These are phyloP conservation scores for Pythium dissotocum DNA, from an alignment of 352 stramenopile species.

Conservation along the genomic window DNA sequence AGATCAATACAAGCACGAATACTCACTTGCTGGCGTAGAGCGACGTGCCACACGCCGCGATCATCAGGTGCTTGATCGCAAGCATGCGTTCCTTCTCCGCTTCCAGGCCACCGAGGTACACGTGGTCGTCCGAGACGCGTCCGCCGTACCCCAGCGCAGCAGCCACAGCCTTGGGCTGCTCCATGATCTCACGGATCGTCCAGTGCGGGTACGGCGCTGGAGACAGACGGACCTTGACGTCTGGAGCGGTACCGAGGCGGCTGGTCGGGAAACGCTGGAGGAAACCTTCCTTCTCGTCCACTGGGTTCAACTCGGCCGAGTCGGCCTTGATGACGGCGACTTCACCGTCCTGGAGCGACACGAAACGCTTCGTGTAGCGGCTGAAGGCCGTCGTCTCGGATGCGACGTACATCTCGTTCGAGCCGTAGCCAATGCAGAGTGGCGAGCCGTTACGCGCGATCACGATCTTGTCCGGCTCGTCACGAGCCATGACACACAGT, in stretches of 20 bases:
- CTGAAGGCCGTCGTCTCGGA: constrained; percentile 94
- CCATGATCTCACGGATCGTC: constrained; percentile 95
- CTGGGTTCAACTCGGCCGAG: constrained; percentile 91
- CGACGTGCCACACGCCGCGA: constrained; percentile 95
- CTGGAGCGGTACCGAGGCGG: constrained; percentile 89
- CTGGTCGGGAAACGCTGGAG: constrained; percentile 86
- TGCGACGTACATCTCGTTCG: constrained; percentile 96
- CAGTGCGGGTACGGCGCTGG: constrained; percentile 95
- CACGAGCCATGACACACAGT: constrained; percentile 91
- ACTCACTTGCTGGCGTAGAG: constrained; percentile 94
- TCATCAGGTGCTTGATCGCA: constrained; percentile 93
- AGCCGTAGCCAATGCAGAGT: constrained; percentile 88
- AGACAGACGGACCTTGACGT: constrained; percentile 94
- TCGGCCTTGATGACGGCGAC: constrained; percentile 94
- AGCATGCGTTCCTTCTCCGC: constrained; percentile 89
- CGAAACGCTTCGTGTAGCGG: constrained; percentile 97
- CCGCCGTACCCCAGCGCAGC: constrained; percentile 93
- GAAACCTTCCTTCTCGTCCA: constrained; percentile 76
- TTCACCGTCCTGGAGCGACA: constrained; percentile 96
- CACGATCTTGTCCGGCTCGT: constrained; percentile 95
- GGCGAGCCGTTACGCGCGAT: constrained; percentile 97
- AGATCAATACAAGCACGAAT: not conserved
- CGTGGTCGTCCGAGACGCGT: constrained; percentile 91
- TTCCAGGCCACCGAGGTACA: constrained; percentile 94
- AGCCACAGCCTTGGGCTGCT: constrained; percentile 97